Percentiles rank a stretch among this genome's conserved stretches.
Conservation (phyloP, 2,329 filamentous ascomycete species). For the Beauveria scarabaeidicola region DNA sequence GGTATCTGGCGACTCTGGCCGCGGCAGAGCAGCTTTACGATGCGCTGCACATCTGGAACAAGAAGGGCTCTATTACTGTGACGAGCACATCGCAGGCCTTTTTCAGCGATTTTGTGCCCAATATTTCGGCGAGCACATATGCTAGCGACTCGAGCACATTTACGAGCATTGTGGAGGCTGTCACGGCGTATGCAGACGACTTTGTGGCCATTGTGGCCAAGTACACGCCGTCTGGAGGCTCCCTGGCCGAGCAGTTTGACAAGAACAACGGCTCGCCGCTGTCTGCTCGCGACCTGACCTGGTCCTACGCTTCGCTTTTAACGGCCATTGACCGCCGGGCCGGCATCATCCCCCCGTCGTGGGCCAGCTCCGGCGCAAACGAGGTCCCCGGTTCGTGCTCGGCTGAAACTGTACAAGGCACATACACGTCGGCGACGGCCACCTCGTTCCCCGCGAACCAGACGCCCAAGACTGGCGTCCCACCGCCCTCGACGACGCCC, state of each 20-base stretch:
- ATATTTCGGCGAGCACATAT: slow-evolving; percentile 55
- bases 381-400: slow-evolving; percentile 42
- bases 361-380: slow-evolving; percentile 39
- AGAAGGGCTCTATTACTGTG: slow-evolving; percentile 53
- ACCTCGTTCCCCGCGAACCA: slow-evolving; percentile 41
- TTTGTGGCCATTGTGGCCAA: slow-evolving; percentile 54
- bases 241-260: slow-evolving; percentile 59
- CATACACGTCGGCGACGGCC: slow-evolving; percentile 41
- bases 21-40: slow-evolving; percentile 76
- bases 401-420: slow-evolving; percentile 37
- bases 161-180: slow-evolving; percentile 46
- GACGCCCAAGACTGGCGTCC: slow-evolving; percentile 31
- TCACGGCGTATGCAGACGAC: slow-evolving; percentile 49
- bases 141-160: slow-evolving; percentile 37
- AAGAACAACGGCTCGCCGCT: slow-evolving; percentile 43
- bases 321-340: slow-evolving; percentile 51
- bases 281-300: slow-evolving; percentile 60
- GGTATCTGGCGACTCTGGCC: slow-evolving; percentile 69
- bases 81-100: slow-evolving; percentile 59
- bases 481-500: slow-evolving; percentile 14
- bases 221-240: slow-evolving; percentile 56
- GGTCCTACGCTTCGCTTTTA: slow-evolving; percentile 65
- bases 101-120: slow-evolving; percentile 57
- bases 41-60: slow-evolving; percentile 63
- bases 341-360: slow-evolving; percentile 46